phyloP scores from a whole-genome alignment of 768 basidiomycete species.

The Cystobasidium ongulense region DNA sequence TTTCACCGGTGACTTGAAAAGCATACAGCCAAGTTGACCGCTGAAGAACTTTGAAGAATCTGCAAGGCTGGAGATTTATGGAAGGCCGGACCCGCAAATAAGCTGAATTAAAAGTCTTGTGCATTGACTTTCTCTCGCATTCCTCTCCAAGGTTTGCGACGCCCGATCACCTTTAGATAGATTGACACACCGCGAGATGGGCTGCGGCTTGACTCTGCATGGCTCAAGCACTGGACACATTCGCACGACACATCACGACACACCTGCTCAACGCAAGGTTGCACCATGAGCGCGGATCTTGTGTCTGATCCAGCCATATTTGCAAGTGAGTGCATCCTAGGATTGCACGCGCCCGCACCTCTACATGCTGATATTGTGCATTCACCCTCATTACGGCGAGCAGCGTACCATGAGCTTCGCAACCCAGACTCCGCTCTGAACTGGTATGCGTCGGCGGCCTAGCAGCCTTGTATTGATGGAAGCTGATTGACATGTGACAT shows the following conservation, averaged over 20 bases:
- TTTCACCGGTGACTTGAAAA: no score
- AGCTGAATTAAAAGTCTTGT: not conserved
- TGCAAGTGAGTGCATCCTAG: not conserved
- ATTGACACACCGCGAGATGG: no score
- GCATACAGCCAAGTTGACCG: no score
- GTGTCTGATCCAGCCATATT: conserved; percentile 4
- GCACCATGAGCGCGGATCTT: conserved; percentile 25
- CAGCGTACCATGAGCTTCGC: conserved; percentile 14
- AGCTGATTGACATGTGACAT: not conserved
- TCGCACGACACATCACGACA: not conserved
- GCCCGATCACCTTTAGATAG: not conserved
- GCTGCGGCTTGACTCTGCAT: not conserved
- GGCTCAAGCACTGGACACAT: not conserved
- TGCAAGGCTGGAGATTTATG: not conserved
- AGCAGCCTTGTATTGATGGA: not conserved
- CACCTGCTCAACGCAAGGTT: not conserved
- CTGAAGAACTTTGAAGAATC: no score
- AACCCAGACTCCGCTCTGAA: conserved; percentile 7
- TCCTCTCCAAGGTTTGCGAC: not conserved
- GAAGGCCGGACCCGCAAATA: not conserved
- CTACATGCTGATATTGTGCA: not conserved
- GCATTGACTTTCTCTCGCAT: not conserved
- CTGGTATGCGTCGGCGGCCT: not conserved
- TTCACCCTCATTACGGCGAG: not conserved
- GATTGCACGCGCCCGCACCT: not conserved